A percentile compares a stretch with the other conserved stretches of the same genome.
Evolutionary conservation across 75 land plant species (phyloP).

Genomic region (Picea sitchensis): DNA sequence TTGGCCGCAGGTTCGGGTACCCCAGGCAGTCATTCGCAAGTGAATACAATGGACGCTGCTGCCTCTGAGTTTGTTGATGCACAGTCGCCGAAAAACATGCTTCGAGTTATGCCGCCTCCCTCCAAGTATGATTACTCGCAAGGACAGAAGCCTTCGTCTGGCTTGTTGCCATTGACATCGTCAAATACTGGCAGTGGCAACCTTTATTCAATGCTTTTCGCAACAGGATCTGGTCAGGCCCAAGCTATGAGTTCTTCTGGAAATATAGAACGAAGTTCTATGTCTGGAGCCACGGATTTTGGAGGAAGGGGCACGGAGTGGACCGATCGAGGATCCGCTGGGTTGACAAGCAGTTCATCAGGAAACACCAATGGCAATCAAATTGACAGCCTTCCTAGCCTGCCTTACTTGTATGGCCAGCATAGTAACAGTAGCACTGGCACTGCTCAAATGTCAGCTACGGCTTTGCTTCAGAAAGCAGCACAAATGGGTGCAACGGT

Average conservation of each 20-base stretch:
- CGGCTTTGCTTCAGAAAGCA: conserved; percentile 55
- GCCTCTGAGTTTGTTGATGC: neutral
- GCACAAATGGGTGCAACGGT: conserved; percentile 59
- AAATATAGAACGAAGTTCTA: neutral
- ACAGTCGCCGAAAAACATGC: neutral
- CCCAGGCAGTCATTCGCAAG: conserved; percentile 8
- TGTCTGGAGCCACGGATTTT: neutral
- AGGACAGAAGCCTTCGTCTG: neutral
- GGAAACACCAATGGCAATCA: neutral
- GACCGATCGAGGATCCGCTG: too few relatives aligned
- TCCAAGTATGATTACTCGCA: neutral
- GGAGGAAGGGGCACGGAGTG: neutral
- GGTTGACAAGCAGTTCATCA: neutral
- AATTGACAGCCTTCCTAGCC: neutral
- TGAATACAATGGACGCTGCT: neutral
- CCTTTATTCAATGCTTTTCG: conserved; percentile 23
- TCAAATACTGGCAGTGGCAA: conserved; percentile 24
- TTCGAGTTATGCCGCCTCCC: neutral
- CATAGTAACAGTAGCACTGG: neutral
- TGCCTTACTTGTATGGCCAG: neutral
- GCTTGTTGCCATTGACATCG: conserved; percentile 14
- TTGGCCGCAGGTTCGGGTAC: conserved; percentile 25
- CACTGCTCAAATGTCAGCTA: conserved; percentile 45
- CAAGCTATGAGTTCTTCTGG: neutral
- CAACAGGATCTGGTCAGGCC: conserved; percentile 1